Conservation (phyloP, 2,329 filamentous ascomycete genomes). For the Curvularia lunata region DNA sequence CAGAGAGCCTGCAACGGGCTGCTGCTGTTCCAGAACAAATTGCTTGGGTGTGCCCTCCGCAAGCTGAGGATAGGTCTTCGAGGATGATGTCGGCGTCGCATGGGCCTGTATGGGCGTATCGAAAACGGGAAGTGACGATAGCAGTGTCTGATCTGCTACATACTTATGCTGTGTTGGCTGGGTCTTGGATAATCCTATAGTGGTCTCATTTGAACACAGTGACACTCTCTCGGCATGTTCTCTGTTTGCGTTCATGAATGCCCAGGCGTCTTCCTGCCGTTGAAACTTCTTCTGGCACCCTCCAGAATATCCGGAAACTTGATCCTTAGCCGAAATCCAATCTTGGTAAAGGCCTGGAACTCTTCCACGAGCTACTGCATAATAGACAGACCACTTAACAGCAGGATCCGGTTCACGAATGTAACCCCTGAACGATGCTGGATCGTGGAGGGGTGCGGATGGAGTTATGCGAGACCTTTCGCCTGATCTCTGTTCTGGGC, state of each 20-base stretch:
- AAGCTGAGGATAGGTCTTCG: not conserved
- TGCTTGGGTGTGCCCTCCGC: not conserved
- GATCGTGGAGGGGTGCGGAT: constrained; percentile 13
- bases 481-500: constrained; percentile 14
- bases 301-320: constrained; percentile 74
- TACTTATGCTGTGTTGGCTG: not conserved
- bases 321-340: constrained; percentile 72
- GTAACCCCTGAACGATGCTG: constrained; percentile 75
- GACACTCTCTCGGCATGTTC: constrained; percentile 22
- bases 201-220: not conserved
- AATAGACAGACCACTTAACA: constrained; percentile 58
- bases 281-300: constrained; percentile 53
- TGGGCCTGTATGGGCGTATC: not conserved
- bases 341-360: constrained; percentile 66
- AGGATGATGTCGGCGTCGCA: not conserved
- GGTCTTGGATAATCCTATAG: not conserved
- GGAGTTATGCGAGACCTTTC: not conserved
- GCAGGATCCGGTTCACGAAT: constrained; percentile 60
- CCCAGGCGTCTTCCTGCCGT: constrained; percentile 70
- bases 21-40: not conserved
- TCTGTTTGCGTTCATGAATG: constrained; percentile 65
- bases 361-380: constrained; percentile 64
- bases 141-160: not conserved
- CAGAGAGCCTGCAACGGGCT: not conserved
- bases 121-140: not conserved